These are phyloP conservation scores for Amauroascus niger DNA, from an alignment of 2,329 filamentous ascomycete genomes.

Conservation along the genomic window DNA sequence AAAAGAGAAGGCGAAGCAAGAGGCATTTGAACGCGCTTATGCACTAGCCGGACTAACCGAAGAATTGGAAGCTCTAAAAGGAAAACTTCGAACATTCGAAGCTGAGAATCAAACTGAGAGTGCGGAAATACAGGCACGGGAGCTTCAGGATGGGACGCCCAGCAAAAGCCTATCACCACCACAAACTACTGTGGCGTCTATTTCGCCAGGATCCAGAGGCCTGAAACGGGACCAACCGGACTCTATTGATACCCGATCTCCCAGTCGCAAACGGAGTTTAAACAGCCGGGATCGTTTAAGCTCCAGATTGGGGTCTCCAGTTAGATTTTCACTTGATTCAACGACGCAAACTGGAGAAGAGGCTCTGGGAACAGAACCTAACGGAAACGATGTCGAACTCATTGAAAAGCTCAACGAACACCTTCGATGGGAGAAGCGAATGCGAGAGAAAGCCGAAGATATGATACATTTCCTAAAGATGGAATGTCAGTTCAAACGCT, in stretches of 20 bases:
- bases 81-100: slow-evolving; percentile 33
- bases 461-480: slow-evolving; percentile 45
- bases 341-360: slow-evolving; percentile 25
- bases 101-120: slow-evolving; percentile 28
- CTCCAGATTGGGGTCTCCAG: slow-evolving; percentile 17
- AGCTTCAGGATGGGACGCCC: slow-evolving; percentile 18
- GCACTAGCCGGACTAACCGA: slow-evolving; percentile 38
- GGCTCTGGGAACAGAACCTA: slow-evolving; percentile 26
- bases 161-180: slow-evolving; percentile 19
- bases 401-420: slow-evolving; percentile 41
- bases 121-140: slow-evolving; percentile 27
- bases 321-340: slow-evolving; percentile 17
- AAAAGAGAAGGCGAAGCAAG: slow-evolving; percentile 39
- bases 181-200: slow-evolving; percentile 27
- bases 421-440: slow-evolving; percentile 42
- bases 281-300: slow-evolving; percentile 8
- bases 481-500: slow-evolving; percentile 42
- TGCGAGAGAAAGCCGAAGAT: slow-evolving; percentile 46
- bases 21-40: slow-evolving; percentile 41
- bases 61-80: slow-evolving; percentile 37
- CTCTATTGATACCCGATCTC: slow-evolving; percentile 10
- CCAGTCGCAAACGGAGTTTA: slow-evolving; percentile 11
- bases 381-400: slow-evolving; percentile 20
- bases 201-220: slow-evolving; percentile 27
- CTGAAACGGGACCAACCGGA: slow-evolving; percentile 22